These are phyloP conservation scores for Kodamaea alishanica DNA, from an alignment of 1,139 yeast genomes.

Conservation along the genomic window DNA sequence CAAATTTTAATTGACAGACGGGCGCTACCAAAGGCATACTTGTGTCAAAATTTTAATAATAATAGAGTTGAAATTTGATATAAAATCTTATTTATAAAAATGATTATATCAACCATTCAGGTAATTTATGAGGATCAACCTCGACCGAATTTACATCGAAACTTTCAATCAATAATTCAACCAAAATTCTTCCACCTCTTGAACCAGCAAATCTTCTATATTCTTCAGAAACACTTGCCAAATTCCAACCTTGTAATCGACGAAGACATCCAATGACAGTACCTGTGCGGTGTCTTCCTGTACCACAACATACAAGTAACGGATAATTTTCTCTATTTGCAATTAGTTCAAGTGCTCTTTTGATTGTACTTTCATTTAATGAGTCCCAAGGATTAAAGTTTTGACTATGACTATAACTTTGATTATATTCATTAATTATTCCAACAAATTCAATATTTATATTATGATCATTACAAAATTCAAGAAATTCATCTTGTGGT, in stretches of 20 bases:
- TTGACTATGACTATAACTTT: slow-evolving; percentile 17
- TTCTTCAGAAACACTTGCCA: slow-evolving; percentile 91
- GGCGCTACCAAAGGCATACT: too few species aligned
- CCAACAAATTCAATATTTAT: slow-evolving; percentile 66
- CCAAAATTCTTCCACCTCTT: slow-evolving; percentile 85
- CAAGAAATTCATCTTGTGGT: slow-evolving; percentile 82
- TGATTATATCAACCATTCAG: slow-evolving; percentile 35
- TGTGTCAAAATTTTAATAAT: too few species aligned
- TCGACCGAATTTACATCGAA: slow-evolving; percentile 59
- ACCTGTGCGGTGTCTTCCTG: slow-evolving; percentile 97
- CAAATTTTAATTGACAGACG: too few species aligned
- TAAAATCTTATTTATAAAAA: background rate
- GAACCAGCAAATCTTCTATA: slow-evolving; percentile 91
- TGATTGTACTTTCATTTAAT: slow-evolving; percentile 77
- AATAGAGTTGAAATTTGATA: too few species aligned
- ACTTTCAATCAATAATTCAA: slow-evolving; percentile 85
- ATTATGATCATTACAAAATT: slow-evolving; percentile 69
- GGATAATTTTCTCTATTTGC: slow-evolving; percentile 76
- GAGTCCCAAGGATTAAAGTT: slow-evolving; percentile 87
- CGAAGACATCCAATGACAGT: slow-evolving; percentile 92
- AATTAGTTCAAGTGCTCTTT: slow-evolving; percentile 72
- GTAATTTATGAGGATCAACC: slow-evolving; percentile 48
- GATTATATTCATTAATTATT: slow-evolving; percentile 52
- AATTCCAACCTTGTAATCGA: slow-evolving; percentile 90
- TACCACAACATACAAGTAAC: slow-evolving; percentile 86